phyloP scores from a whole-genome alignment of 108 stramenopile genomes.

The Hondaea fermentalgiana region DNA sequence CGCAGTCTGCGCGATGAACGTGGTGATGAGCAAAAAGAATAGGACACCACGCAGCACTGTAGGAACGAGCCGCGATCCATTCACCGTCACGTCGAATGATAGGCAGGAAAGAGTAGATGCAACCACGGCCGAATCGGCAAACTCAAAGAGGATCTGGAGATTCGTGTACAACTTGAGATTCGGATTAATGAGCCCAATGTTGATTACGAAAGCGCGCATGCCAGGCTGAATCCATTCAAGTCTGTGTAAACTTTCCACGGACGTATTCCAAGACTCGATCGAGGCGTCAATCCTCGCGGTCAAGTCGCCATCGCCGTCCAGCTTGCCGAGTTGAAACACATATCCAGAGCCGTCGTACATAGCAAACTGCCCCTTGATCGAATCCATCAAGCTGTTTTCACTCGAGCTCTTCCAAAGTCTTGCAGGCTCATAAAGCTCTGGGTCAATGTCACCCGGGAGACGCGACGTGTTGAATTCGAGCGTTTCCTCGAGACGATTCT shows the following conservation, averaged over 20 bases:
- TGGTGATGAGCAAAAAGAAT: neutral
- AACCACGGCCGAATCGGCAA: neutral
- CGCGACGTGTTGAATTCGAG: neutral
- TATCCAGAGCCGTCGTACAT: neutral
- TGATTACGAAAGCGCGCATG: neutral
- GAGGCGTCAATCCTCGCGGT: neutral
- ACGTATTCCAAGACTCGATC: neutral
- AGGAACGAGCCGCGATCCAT: neutral
- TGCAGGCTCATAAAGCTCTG: neutral
- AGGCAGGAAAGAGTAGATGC: neutral
- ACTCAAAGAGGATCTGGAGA: neutral
- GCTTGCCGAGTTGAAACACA: neutral
- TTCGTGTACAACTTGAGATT: neutral
- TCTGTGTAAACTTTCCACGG: neutral
- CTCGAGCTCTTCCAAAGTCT: too few species aligned
- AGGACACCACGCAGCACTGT: neutral
- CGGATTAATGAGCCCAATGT: neutral
- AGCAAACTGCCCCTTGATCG: neutral
- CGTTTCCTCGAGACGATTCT: neutral
- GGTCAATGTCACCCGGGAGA: neutral
- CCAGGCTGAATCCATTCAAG: neutral
- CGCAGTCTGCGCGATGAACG: neutral
- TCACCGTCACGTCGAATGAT: neutral
- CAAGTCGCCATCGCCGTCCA: neutral
- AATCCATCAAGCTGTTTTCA: neutral